phyloP scores from a whole-genome alignment of 805 yeast species.

The Grigorovia yakushimaensis region DNA sequence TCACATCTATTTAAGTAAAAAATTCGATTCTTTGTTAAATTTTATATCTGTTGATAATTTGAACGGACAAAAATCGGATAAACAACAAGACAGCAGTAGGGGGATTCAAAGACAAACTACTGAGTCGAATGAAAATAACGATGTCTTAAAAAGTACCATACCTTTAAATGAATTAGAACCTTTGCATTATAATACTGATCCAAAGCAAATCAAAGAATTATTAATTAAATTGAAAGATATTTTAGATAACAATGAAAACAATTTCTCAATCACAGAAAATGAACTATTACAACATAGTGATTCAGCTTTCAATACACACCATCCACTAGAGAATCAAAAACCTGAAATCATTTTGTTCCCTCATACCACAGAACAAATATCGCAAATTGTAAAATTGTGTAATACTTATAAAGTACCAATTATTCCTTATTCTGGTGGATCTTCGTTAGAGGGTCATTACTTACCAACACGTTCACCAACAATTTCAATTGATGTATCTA shows the following conservation, averaged over 20 bases:
- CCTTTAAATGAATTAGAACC: constrained; percentile 14
- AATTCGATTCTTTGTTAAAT: neutral
- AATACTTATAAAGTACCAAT: constrained; percentile 56
- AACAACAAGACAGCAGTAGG: too few relatives aligned
- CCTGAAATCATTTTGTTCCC: constrained; percentile 58
- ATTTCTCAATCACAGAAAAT: constrained; percentile 24
- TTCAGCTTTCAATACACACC: constrained; percentile 53
- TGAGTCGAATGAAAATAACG: neutral
- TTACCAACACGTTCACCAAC: constrained; percentile 64
- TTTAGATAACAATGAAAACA: constrained; percentile 31
- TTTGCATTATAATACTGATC: constrained; percentile 29
- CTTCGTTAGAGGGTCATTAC: constrained; percentile 77
- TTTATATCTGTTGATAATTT: neutral
- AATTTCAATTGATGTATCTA: constrained; percentile 47
- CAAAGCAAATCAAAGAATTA: constrained; percentile 32
- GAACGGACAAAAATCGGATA: too few relatives aligned
- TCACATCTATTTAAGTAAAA: neutral
- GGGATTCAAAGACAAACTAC: neutral
- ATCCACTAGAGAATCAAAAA: constrained; percentile 45
- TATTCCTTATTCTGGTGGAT: constrained; percentile 71
- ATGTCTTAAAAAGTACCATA: constrained; percentile 9
- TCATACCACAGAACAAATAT: constrained; percentile 54
- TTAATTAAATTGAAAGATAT: constrained; percentile 32
- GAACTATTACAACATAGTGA: constrained; percentile 49
- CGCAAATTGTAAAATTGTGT: constrained; percentile 50